Percentiles rank a stretch among this genome's conserved stretches.
These are phyloP conservation scores for Salix udensis DNA, from an alignment of 345 rosid species.

Conservation along the genomic window DNA sequence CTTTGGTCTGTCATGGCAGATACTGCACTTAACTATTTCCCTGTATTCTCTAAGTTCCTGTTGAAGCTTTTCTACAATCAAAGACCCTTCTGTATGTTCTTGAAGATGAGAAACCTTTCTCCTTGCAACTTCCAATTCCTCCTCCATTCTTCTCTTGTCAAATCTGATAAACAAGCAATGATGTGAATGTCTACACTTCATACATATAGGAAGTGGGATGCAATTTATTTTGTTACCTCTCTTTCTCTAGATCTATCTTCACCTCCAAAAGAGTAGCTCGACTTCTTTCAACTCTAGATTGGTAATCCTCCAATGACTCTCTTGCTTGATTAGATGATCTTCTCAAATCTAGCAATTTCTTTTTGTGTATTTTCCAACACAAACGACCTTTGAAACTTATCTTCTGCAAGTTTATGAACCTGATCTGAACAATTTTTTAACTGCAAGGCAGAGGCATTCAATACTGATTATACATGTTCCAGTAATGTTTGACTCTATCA, in stretches of 20 bases:
- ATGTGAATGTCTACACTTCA: conserved; percentile 1
- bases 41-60: conserved; percentile 81
- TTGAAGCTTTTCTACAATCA: conserved; percentile 60
- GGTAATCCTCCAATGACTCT: conserved; percentile 61
- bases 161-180: conserved; percentile 44
- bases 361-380: conserved; percentile 58
- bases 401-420: conserved; percentile 71
- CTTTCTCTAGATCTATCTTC: conserved; percentile 62
- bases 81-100: conserved; percentile 64
- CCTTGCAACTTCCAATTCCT: conserved; percentile 61
- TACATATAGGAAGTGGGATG: not conserved
- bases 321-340: conserved; percentile 56
- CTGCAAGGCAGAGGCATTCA: conserved; percentile 45
- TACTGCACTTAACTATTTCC: conserved; percentile 86
- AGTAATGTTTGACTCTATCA: not conserved
- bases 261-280: conserved; percentile 46
- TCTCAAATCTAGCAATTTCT: conserved; percentile 54
- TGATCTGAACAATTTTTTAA: conserved; percentile 57
- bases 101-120: conserved; percentile 60
- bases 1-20: conserved; percentile 80
- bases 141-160: conserved; percentile 69
- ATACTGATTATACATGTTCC: not conserved
- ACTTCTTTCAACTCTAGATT: conserved; percentile 55
- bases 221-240: conserved; percentile 48
- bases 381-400: conserved; percentile 47